These are phyloP conservation scores for Gomphus bonarii DNA, from an alignment of 1,284 basidiomycete genomes.

Conservation along the genomic window DNA sequence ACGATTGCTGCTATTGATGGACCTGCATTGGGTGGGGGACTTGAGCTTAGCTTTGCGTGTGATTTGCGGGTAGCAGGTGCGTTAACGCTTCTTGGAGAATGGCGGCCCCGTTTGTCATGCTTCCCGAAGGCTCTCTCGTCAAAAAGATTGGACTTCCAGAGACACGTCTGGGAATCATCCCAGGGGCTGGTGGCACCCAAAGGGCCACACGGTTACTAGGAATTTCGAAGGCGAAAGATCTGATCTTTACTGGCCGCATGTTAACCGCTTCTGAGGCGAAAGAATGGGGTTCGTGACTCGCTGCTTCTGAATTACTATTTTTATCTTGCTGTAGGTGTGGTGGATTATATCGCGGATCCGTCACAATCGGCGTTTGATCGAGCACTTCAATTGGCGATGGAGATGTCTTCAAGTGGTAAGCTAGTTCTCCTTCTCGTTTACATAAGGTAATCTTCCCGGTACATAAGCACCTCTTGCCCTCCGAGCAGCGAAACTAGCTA, in stretches of 20 bases:
- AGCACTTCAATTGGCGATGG: slow-evolving; percentile 51
- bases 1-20: slow-evolving; percentile 92
- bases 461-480: slow-evolving; percentile 76
- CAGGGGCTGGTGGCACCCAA: slow-evolving; percentile 75
- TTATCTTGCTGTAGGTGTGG: slow-evolving; percentile 43
- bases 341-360: slow-evolving; percentile 65
- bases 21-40: slow-evolving; percentile 83
- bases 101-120: slow-evolving; percentile 5
- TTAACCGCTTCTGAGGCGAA: slow-evolving; percentile 62
- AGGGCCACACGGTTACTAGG: slow-evolving; percentile 77
- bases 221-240: slow-evolving; percentile 74
- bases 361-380: slow-evolving; percentile 53
- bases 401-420: slow-evolving; percentile 64
- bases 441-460: neutral
- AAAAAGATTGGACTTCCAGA: slow-evolving; percentile 80
- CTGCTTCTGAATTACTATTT: neutral
- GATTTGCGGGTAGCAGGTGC: slow-evolving; percentile 81
- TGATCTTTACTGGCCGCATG: slow-evolving; percentile 72
- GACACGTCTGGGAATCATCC: slow-evolving; percentile 63
- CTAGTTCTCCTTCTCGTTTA: neutral
- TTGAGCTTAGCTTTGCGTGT: slow-evolving; percentile 81
- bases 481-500: slow-evolving; percentile 81
- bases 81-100: neutral
- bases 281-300: slow-evolving; percentile 49
- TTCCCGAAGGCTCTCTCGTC: slow-evolving; percentile 24